These are phyloP conservation scores for Neohortaea acidophila DNA, from an alignment of 495 filamentous ascomycete species.

Conservation along the genomic window DNA sequence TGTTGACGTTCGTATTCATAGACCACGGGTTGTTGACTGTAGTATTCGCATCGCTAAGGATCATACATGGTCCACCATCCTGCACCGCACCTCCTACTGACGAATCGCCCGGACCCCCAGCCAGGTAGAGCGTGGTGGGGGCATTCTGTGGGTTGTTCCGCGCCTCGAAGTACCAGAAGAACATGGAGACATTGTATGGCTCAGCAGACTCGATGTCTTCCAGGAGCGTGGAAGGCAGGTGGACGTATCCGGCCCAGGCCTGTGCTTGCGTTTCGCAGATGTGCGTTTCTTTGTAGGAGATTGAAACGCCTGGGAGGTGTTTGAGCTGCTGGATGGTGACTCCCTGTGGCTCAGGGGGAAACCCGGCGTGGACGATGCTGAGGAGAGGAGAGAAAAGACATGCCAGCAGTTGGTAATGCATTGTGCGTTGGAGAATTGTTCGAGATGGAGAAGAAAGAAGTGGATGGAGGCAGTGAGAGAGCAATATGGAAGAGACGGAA, in stretches of 20 bases:
- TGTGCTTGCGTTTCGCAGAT: slow-evolving; percentile 10
- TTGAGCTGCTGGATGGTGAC: slow-evolving; percentile 1
- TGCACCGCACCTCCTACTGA: slow-evolving; percentile 10
- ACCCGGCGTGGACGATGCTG: no score
- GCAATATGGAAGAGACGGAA: no score
- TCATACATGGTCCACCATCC: slow-evolving; percentile 18
- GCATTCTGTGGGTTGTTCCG: slow-evolving; percentile 25
- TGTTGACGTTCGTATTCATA: slow-evolving; percentile 16
- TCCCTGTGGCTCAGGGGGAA: not conserved
- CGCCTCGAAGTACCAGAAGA: slow-evolving; percentile 34
- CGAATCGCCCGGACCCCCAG: slow-evolving; percentile 40
- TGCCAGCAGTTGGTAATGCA: no score
- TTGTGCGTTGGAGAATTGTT: no score
- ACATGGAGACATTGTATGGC: slow-evolving; percentile 39
- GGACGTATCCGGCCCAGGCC: slow-evolving; percentile 10
- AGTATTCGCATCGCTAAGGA: slow-evolving; percentile 24
- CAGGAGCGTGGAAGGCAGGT: slow-evolving; percentile 5
- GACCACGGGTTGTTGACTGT: slow-evolving; percentile 22
- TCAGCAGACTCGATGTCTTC: slow-evolving; percentile 2
- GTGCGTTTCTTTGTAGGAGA: slow-evolving; percentile 7
- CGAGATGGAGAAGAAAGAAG: no score
- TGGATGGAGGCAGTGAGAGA: no score
- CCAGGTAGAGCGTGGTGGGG: slow-evolving; percentile 39
- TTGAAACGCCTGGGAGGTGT: not conserved
- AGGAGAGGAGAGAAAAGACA: no score